Conservation (phyloP, 2,329 filamentous ascomycete species). For the Colletotrichum somersetense region DNA sequence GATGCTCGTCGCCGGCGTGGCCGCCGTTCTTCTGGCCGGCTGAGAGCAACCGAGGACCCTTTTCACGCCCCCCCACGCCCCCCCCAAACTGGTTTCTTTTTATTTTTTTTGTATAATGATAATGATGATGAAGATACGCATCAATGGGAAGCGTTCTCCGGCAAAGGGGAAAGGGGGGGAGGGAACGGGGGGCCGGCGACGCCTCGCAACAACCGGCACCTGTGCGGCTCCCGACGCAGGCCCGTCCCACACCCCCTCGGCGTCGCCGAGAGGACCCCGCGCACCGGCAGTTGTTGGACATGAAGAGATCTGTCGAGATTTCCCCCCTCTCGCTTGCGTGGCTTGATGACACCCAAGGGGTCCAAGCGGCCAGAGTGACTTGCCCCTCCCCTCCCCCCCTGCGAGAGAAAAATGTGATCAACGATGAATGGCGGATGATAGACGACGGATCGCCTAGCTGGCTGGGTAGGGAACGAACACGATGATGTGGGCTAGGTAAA, state of each 20-base stretch:
- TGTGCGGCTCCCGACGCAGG: background rate
- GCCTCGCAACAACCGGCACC: background rate
- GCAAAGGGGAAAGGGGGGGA: background rate
- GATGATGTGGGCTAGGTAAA: background rate
- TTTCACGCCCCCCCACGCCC: no score
- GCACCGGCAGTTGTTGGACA: background rate
- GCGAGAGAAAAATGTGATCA: slow-evolving; percentile 13
- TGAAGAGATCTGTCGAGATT: background rate
- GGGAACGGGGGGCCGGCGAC: no score
- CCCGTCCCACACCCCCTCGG: background rate
- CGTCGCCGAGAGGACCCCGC: slow-evolving; percentile 9
- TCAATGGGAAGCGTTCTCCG: background rate
- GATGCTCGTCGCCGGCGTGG: background rate
- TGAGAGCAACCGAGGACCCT: background rate
- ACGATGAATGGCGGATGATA: background rate
- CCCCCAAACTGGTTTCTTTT: no score
- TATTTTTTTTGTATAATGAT: background rate
- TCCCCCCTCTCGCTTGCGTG: background rate
- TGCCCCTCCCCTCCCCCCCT: background rate
- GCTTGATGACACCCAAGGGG: background rate
- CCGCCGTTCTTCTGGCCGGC: slow-evolving; percentile 10
- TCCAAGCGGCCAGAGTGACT: background rate
- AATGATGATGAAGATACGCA: background rate
- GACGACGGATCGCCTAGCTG: slow-evolving; percentile 18
- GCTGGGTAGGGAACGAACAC: slow-evolving; percentile 13